Conservation (phyloP, 2,329 filamentous ascomycete genomes). For the Cladosporium austrohemisphaericum region DNA sequence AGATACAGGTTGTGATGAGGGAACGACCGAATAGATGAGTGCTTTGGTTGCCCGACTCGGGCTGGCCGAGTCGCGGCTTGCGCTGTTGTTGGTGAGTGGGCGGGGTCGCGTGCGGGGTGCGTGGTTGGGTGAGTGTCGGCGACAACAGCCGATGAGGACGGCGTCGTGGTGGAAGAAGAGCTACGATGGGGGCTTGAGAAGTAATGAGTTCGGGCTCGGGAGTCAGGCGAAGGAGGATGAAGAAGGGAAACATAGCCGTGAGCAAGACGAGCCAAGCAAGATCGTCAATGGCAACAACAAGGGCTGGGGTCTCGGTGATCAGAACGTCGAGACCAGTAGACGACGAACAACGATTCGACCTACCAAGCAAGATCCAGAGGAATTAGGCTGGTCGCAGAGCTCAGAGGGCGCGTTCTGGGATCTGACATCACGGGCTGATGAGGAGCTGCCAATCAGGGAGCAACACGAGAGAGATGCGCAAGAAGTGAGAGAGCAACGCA, state of each 20-base stretch:
- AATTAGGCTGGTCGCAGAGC: not conserved
- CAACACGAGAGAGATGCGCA: too few species aligned
- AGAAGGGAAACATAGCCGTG: not conserved
- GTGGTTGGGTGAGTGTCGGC: not conserved
- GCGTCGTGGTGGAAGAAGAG: not conserved
- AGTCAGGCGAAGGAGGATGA: not conserved
- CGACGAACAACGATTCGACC: too few species aligned
- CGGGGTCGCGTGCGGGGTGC: slow-evolving; percentile 2
- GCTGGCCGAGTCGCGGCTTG: not conserved
- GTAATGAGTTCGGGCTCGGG: not conserved
- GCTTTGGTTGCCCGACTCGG: not conserved
- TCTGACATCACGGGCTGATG: not conserved
- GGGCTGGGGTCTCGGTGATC: not conserved
- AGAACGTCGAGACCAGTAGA: too few species aligned
- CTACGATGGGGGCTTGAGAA: not conserved
- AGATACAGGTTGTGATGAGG: not conserved
- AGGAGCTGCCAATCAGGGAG: not conserved
- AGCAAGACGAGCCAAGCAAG: not conserved
- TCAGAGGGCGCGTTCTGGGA: slow-evolving; percentile 3
- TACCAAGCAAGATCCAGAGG: too few species aligned
- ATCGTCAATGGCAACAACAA: too few species aligned
- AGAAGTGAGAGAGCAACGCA: too few species aligned
- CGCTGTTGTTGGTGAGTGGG: not conserved
- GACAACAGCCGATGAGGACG: not conserved
- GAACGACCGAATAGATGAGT: not conserved